A percentile compares a stretch with the other conserved stretches of the same genome.
These are phyloP conservation scores for Talaromyces sp. DNA, from an alignment of 2,329 filamentous ascomycete species.

Conservation along the genomic window DNA sequence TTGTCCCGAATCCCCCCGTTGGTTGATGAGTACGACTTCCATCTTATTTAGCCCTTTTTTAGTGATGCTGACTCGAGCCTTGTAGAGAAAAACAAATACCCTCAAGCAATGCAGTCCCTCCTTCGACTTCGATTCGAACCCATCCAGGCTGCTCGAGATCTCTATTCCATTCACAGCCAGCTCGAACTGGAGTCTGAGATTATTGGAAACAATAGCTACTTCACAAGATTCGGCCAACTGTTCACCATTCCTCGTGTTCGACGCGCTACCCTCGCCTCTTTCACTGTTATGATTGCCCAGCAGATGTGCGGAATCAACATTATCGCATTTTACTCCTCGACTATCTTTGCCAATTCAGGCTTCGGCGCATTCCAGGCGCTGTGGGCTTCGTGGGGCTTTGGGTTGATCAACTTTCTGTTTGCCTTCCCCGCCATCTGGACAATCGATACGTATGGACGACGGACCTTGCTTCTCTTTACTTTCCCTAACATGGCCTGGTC, in stretches of 20 bases:
- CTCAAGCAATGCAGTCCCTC: conserved; percentile 56
- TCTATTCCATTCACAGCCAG: conserved; percentile 55
- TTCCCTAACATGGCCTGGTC: conserved; percentile 65
- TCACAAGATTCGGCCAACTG: conserved; percentile 52
- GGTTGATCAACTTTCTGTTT: conserved; percentile 59
- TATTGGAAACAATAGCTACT: conserved; percentile 48
- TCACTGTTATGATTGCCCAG: conserved; percentile 73
- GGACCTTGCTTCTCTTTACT: conserved; percentile 57
- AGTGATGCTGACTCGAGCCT: not conserved
- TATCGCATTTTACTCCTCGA: conserved; percentile 69
- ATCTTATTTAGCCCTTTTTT: not conserved
- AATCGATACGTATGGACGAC: conserved; percentile 62
- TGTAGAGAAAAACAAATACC: conserved; percentile 53
- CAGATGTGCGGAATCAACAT: conserved; percentile 70
- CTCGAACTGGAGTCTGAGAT: conserved; percentile 42
- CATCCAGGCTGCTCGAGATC: conserved; percentile 56
- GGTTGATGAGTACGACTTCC: conserved; percentile 47
- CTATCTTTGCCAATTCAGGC: conserved; percentile 50
- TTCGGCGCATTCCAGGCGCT: conserved; percentile 51
- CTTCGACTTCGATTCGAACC: conserved; percentile 52
- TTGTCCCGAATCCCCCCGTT: conserved; percentile 61
- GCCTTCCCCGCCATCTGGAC: conserved; percentile 61
- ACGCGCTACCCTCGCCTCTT: conserved; percentile 67
- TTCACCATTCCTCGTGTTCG: conserved; percentile 45
- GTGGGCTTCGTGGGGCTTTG: conserved; percentile 60